Conservation (phyloP, 2,329 filamentous ascomycete species). For the Magnaporthales sp. region DNA sequence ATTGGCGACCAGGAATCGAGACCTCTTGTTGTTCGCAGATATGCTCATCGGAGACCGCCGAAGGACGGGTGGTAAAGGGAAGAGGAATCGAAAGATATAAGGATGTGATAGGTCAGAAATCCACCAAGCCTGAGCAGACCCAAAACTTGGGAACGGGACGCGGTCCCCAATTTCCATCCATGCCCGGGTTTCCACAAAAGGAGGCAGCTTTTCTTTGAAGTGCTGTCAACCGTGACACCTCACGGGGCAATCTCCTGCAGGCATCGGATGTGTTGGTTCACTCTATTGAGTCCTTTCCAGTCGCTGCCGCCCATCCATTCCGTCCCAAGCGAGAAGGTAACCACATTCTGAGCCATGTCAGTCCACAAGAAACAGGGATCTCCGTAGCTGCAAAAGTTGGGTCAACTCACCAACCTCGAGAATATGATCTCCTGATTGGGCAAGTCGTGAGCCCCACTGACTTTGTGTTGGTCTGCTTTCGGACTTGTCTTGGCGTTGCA, state of each 20-base stretch:
- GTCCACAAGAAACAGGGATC: background rate
- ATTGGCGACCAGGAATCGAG: background rate
- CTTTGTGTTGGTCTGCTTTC: background rate
- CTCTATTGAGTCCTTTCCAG: background rate
- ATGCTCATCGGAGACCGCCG: background rate
- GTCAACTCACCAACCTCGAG: background rate
- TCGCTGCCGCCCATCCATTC: background rate
- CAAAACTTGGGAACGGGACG: background rate
- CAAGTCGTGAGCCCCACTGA: background rate
- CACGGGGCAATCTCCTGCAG: background rate
- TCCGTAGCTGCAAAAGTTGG: background rate
- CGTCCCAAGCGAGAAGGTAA: background rate
- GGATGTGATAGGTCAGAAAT: background rate
- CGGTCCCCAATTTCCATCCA: background rate
- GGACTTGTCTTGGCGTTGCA: background rate
- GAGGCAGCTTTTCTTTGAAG: background rate
- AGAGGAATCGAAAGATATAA: background rate
- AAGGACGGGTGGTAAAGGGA: background rate
- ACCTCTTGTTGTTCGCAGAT: background rate
- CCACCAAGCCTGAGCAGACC: background rate
- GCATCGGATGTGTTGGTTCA: background rate
- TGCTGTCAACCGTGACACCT: background rate
- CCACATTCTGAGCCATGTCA: background rate
- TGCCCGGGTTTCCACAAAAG: background rate
- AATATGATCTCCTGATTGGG: background rate